These are phyloP conservation scores for Naganishia sp. DNA, from an alignment of 1,284 basidiomycete species.

Conservation along the genomic window DNA sequence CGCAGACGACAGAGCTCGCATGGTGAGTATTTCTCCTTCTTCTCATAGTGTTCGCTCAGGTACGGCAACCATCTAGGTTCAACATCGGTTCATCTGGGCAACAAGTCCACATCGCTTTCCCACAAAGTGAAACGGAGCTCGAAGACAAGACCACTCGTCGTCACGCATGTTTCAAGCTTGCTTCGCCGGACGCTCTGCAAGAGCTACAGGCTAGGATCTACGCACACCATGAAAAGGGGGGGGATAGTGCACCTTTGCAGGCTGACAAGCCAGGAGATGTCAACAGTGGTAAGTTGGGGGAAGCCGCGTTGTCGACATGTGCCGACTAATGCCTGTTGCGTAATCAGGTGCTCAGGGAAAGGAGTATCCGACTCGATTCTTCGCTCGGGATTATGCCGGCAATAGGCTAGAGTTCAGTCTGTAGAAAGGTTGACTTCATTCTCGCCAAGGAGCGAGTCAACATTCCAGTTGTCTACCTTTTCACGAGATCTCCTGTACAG, in stretches of 20 bases:
- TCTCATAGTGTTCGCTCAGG: neutral
- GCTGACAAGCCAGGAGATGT: conserved; percentile 47
- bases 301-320: neutral
- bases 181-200: conserved; percentile 39
- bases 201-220: conserved; percentile 47
- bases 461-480: neutral
- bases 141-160: conserved; percentile 38
- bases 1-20: conserved; percentile 41
- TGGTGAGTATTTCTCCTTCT: conserved; percentile 40
- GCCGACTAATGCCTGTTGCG: neutral
- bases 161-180: conserved; percentile 49
- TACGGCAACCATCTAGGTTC: conserved; percentile 18
- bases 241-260: conserved; percentile 37
- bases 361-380: conserved; percentile 51
- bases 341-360: conserved; percentile 39
- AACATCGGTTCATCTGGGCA: conserved; percentile 32
- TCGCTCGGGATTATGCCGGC: conserved; percentile 49
- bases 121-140: conserved; percentile 27
- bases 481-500: neutral
- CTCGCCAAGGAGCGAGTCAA: neutral
- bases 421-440: neutral
- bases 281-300: conserved; percentile 41
- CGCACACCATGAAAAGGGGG: conserved; percentile 37
- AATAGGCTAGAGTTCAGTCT: conserved; percentile 50
- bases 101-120: conserved; percentile 47